phyloP scores from a whole-genome alignment of 2,329 filamentous ascomycete species.

The Colletotrichum sp. region DNA sequence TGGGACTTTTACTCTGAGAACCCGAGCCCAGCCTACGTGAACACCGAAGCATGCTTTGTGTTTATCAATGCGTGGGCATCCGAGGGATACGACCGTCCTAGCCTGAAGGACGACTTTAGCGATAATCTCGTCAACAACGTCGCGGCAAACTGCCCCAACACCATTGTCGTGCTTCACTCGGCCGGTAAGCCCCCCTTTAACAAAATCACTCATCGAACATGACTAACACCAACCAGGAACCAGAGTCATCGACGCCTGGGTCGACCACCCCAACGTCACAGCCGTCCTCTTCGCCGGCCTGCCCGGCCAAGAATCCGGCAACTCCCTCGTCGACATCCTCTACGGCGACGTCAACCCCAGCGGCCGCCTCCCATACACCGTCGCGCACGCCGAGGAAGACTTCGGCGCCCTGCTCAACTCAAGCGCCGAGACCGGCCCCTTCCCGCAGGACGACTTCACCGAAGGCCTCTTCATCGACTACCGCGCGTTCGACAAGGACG shows the following conservation, averaged over 20 bases:
- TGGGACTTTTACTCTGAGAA: constrained; percentile 39
- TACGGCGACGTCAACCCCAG: constrained; percentile 56
- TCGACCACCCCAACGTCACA: constrained; percentile 57
- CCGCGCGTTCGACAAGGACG: constrained; percentile 77
- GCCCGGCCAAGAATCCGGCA: constrained; percentile 60
- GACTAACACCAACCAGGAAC: not conserved
- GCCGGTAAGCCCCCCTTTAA: constrained; percentile 54
- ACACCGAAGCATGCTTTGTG: constrained; percentile 69
- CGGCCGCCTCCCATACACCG: constrained; percentile 78
- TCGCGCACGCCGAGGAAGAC: constrained; percentile 67
- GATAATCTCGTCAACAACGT: constrained; percentile 62
- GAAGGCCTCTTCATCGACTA: constrained; percentile 85
- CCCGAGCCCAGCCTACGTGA: constrained; percentile 57
- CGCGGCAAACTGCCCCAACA: constrained; percentile 55
- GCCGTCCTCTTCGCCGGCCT: constrained; percentile 59
- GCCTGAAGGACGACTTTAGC: constrained; percentile 68
- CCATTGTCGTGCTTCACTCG: constrained; percentile 68
- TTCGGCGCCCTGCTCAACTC: constrained; percentile 74
- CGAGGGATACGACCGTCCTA: constrained; percentile 64
- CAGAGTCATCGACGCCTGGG: constrained; percentile 53
- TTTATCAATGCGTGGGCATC: constrained; percentile 73
- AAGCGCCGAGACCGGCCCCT: constrained; percentile 7
- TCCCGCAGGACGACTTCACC: constrained; percentile 76
- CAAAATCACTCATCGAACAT: not conserved
- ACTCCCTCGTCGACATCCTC: constrained; percentile 49